These are phyloP conservation scores for Venturia aucupariae DNA, from an alignment of 2,329 filamentous ascomycete species.

Conservation along the genomic window DNA sequence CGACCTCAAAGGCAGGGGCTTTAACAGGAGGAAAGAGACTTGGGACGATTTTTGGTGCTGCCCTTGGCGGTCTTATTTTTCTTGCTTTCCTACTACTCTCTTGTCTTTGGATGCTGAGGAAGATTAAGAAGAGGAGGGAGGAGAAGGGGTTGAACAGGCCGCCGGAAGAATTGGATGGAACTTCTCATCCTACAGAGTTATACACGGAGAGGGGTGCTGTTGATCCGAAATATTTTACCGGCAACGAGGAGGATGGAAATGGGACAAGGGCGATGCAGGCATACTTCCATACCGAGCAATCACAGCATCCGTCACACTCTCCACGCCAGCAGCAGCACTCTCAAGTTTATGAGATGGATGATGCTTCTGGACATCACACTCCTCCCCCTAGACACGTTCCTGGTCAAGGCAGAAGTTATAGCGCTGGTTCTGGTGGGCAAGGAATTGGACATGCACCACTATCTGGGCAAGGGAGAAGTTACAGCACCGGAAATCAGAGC, in stretches of 20 bases:
- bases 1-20: constrained; percentile 16
- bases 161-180: neutral
- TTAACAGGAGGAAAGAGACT: constrained; percentile 19
- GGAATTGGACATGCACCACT: neutral
- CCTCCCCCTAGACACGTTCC: neutral
- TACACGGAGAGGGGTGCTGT: neutral
- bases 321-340: neutral
- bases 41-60: constrained; percentile 32
- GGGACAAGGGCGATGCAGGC: neutral
- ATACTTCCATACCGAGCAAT: neutral
- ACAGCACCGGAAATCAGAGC: neutral
- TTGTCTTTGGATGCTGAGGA: neutral
- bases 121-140: neutral
- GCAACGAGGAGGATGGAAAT: too few species aligned
- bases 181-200: neutral
- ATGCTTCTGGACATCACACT: neutral
- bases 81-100: neutral
- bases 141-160: neutral
- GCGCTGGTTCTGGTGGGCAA: neutral
- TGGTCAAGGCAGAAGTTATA: neutral
- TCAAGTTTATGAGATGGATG: neutral
- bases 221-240: neutral
- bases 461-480: neutral
- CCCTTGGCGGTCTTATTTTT: constrained; percentile 28
- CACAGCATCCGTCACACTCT: neutral